A percentile compares a stretch with the other conserved stretches of the same genome.
These are phyloP conservation scores for Earliella scabrosa DNA, from an alignment of 1,284 basidiomycete species.

Conservation along the genomic window DNA sequence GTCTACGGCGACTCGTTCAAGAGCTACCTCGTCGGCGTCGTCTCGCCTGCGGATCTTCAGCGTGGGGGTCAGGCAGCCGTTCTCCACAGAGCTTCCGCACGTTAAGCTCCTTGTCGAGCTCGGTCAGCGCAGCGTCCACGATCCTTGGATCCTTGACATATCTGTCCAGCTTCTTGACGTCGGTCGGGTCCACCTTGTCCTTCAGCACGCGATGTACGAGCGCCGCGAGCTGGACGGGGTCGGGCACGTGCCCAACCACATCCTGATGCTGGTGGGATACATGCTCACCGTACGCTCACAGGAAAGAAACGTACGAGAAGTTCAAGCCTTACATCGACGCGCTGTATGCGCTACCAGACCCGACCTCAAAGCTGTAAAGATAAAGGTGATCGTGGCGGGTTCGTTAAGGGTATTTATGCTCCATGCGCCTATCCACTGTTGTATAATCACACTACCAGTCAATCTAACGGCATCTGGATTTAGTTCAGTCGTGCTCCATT, in stretches of 20 bases:
- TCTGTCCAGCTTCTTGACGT: conserved; percentile 55
- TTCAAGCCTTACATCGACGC: conserved; percentile 69
- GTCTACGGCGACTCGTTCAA: conserved; percentile 89
- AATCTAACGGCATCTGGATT: too few relatives aligned
- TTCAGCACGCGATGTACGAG: conserved; percentile 66
- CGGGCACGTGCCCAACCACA: conserved; percentile 42
- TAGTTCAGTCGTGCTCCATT: too few relatives aligned
- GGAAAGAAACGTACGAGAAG: conserved; percentile 70
- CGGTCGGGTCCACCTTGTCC: conserved; percentile 54
- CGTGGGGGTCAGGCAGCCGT: conserved; percentile 79
- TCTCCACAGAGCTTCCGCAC: conserved; percentile 68
- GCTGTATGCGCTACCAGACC: conserved; percentile 68
- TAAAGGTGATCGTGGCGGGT: neutral
- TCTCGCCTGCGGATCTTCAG: conserved; percentile 79
- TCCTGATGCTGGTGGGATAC: neutral
- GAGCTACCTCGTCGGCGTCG: conserved; percentile 83
- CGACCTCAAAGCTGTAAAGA: conserved; percentile 28
- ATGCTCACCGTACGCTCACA: conserved; percentile 19
- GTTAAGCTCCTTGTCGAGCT: conserved; percentile 63
- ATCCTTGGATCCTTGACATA: conserved; percentile 72
- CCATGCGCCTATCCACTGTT: neutral
- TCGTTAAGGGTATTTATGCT: neutral
- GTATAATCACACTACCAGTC: neutral
- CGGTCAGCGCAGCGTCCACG: conserved; percentile 57
- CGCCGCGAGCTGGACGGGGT: conserved; percentile 86